phyloP scores from a whole-genome alignment of 2,329 filamentous ascomycete species.

The Neurospora sp. region DNA sequence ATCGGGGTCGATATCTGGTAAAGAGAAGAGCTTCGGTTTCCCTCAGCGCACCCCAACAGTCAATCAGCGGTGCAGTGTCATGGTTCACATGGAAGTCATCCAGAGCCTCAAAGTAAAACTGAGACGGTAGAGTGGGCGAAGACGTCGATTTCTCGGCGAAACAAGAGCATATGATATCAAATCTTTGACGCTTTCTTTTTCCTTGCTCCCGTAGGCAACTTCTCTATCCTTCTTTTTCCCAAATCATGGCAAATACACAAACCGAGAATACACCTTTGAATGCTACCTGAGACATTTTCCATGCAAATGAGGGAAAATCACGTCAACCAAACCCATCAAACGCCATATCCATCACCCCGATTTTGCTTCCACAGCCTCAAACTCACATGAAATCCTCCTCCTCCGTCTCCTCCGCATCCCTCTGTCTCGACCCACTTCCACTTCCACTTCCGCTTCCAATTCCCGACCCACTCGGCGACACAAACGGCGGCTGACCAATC shows the following conservation, averaged over 20 bases:
- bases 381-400: slow-evolving; percentile 36
- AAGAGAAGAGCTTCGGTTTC: no score
- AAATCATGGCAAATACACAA: background rate
- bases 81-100: no score
- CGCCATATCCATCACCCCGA: background rate
- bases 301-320: background rate
- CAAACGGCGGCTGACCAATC: slow-evolving; percentile 20
- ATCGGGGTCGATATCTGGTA: no score
- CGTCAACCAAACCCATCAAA: background rate
- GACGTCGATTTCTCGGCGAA: background rate
- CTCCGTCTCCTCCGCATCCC: slow-evolving; percentile 19
- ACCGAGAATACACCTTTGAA: background rate
- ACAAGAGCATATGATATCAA: no score
- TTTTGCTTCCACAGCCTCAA: background rate
- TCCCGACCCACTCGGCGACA: background rate
- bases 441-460: background rate
- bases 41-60: no score
- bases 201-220: no score
- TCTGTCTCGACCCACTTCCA: background rate
- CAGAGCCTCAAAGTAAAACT: no score
- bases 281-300: background rate
- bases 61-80: no score
- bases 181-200: no score
- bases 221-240: no score
- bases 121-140: no score